Evolutionary conservation across 1,284 basidiomycete species (phyloP), one percentile per base, ranked within the genome.

Genomic region (Ustilago sp.): DNA sequence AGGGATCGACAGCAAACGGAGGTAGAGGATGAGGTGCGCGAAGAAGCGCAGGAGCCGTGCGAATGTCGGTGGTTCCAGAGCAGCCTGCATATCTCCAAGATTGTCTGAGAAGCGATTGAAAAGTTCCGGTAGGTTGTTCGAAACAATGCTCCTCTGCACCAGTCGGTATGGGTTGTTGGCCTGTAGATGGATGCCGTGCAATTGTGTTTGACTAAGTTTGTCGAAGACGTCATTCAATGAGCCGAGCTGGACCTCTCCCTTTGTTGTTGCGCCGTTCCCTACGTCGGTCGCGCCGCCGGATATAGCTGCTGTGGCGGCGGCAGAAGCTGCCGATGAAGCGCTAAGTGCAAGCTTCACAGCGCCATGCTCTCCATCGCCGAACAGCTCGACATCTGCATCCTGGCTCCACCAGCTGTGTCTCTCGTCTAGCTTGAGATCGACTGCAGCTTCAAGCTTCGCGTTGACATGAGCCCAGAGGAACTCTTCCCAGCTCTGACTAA

Each of bases 401-500:
- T 83, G 79, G 34, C 80, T 88, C 81, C 92, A 86, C 79, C 83
- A 86, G 41, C 72, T 75, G n/a, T 72, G 73, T 17, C 73, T 60
- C 11, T 61, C 57, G 15, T 80, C 78, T 34, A 88, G 81, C 23
- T 79, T 91, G 19, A 87, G 88, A 45, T 90, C 91, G 78, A 93
- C 89, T 66, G 91, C 91, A 71, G 93, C 91, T 86, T 98, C 95
- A 77, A 94, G 92, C 36, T 94, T 88, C 52, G 94, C 89, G 80
- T 92, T 92, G 65, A 96, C 89, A 77, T 94, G 92, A 1, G 93
- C 94, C 97, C 96, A 99, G 0, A 98, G 89, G 77, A 94, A 91
- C 83, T 99, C 96, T 84, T 95, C 93, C 95, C 95, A 99, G 38
- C 80, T 78, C 39, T 91, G 88, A 83, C 94, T 95, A 4, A 93